phyloP scores from a whole-genome alignment of 2,329 filamentous ascomycete species.

The Aspergillus aculeatinus region DNA sequence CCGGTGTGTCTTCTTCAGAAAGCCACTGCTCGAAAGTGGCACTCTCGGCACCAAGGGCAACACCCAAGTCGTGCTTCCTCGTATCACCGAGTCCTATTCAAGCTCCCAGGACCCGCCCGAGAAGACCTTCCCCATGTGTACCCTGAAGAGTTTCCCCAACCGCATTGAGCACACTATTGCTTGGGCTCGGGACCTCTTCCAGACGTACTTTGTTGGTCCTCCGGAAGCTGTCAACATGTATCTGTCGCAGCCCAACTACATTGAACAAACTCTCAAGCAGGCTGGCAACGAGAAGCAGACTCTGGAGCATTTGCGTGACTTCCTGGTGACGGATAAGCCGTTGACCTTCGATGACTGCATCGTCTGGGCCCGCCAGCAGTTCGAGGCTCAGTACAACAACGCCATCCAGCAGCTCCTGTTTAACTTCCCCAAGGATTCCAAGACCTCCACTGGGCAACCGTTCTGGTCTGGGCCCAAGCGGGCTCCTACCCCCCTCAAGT shows the following conservation, averaged over 20 bases:
- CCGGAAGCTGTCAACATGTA: constrained; percentile 94
- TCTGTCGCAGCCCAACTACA: constrained; percentile 84
- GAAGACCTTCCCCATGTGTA: constrained; percentile 99
- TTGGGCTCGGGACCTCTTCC: constrained; percentile 95
- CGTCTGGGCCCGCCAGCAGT: constrained; percentile 87
- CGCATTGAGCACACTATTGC: constrained; percentile 98
- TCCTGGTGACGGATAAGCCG: constrained; percentile 86
- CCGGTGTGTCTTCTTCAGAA: constrained; percentile 96
- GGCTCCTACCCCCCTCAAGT: constrained; percentile 86
- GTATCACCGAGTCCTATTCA: constrained; percentile 93
- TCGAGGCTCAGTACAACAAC: constrained; percentile 96
- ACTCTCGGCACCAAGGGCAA: constrained; percentile 99
- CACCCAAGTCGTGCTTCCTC: constrained; percentile 89
- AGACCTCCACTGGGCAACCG: constrained; percentile 79
- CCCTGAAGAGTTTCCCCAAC: constrained; percentile 94
- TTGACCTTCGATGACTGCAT: constrained; percentile 94
- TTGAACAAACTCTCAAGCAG: constrained; percentile 83
- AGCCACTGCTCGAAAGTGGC: constrained; percentile 91
- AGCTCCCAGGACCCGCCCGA: constrained; percentile 96
- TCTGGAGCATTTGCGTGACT: constrained; percentile 84
- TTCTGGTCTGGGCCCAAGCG: constrained; percentile 99
- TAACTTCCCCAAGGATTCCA: constrained; percentile 95
- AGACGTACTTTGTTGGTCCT: constrained; percentile 88
- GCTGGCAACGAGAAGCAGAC: constrained; percentile 94
- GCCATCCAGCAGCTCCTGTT: constrained; percentile 91